A percentile compares a stretch with the other conserved stretches of the same genome.
These are phyloP conservation scores for Debaryomyces maramus DNA, from an alignment of 805 yeast genomes.

Conservation along the genomic window DNA sequence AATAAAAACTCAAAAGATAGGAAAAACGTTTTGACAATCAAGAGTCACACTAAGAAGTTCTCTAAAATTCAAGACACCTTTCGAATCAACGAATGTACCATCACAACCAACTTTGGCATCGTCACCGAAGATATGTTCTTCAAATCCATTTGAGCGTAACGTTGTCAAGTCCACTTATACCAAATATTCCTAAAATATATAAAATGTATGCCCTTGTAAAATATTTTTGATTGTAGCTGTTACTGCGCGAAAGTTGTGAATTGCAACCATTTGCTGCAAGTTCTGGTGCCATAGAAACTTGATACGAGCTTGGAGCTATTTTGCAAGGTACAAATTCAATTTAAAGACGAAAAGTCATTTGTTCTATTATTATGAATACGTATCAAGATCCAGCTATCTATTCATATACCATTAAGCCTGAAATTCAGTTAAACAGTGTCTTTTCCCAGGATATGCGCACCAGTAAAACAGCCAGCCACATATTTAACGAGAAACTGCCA, in stretches of 20 bases:
- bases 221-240: background rate
- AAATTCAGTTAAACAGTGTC: no score
- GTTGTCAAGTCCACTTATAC: background rate
- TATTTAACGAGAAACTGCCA: no score
- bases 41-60: background rate
- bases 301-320: background rate
- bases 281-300: background rate
- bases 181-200: background rate
- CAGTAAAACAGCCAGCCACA: no score
- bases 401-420: no score
- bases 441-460: no score
- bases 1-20: conserved; percentile 6
- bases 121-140: conserved; percentile 12
- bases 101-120: conserved; percentile 10
- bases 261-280: conserved; percentile 1
- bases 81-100: conserved; percentile 7
- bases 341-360: no score
- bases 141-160: conserved; percentile 1
- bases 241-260: conserved; percentile 1
- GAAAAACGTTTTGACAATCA: background rate
- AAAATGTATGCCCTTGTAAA: no score
- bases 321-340: no score
- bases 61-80: conserved; percentile 2
- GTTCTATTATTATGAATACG: no score
- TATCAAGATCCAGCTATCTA: no score